These are phyloP conservation scores for Aspergillus ochraceus DNA, from an alignment of 2,329 filamentous ascomycete species.

Conservation along the genomic window DNA sequence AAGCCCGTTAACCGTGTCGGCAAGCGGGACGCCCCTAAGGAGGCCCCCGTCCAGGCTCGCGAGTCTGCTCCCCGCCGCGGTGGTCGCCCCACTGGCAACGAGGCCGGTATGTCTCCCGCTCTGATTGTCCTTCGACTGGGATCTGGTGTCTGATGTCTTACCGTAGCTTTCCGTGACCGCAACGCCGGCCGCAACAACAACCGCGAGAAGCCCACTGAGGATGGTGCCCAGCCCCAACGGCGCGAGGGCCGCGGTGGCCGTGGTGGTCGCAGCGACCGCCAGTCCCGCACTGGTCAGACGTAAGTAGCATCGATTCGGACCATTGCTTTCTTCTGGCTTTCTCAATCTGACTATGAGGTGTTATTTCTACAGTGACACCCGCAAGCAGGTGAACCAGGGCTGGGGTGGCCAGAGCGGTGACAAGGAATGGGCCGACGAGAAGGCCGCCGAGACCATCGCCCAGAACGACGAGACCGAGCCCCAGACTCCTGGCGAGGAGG, in stretches of 20 bases:
- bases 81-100: slow-evolving; percentile 67
- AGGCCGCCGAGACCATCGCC: slow-evolving; percentile 86
- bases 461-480: slow-evolving; percentile 78
- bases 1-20: slow-evolving; percentile 73
- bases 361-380: slow-evolving; percentile 38
- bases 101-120: slow-evolving; percentile 70
- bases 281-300: slow-evolving; percentile 61
- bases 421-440: slow-evolving; percentile 86
- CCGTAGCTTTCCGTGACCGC: slow-evolving; percentile 83
- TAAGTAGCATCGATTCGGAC: slow-evolving; percentile 42
- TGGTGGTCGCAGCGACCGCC: slow-evolving; percentile 58
- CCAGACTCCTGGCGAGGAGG: slow-evolving; percentile 50
- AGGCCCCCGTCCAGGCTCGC: slow-evolving; percentile 56
- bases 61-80: slow-evolving; percentile 46
- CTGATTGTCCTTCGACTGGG: slow-evolving; percentile 3
- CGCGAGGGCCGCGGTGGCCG: slow-evolving; percentile 61
- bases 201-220: slow-evolving; percentile 75
- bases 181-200: slow-evolving; percentile 79
- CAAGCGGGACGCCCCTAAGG: slow-evolving; percentile 84
- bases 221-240: slow-evolving; percentile 52
- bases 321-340: slow-evolving; percentile 1
- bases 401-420: slow-evolving; percentile 84
- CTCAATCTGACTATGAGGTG: background rate
- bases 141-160: slow-evolving; percentile 15
- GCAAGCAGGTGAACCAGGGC: slow-evolving; percentile 67